These are phyloP conservation scores for Aegilops speltoides DNA, from an alignment of 176 grass and related monocot species.

Conservation along the genomic window DNA sequence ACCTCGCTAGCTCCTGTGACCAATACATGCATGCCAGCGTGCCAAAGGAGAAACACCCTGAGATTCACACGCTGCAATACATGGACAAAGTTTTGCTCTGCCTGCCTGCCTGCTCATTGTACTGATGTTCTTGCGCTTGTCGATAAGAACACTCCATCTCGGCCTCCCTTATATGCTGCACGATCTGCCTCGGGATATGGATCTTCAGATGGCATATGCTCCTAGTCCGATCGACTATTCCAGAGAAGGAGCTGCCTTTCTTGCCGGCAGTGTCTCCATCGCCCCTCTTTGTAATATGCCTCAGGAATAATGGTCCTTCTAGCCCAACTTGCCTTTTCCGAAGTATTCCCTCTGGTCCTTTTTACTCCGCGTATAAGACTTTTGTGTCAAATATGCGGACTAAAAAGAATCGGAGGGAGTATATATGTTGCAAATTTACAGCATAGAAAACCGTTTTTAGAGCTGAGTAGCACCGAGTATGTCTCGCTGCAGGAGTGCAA, in stretches of 20 bases:
- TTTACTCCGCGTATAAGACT: too few relatives aligned
- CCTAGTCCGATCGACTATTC: neutral
- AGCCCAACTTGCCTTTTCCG: neutral
- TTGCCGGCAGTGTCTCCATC: neutral
- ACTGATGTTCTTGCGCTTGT: neutral
- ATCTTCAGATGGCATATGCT: slow-evolving; percentile 46
- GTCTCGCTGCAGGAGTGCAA: neutral
- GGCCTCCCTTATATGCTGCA: slow-evolving; percentile 30
- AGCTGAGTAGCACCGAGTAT: neutral
- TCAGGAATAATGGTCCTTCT: neutral
- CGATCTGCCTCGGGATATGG: neutral
- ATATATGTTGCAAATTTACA: neutral
- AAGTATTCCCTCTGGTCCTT: neutral
- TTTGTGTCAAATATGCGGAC: too few relatives aligned
- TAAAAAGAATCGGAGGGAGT: neutral
- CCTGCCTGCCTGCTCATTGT: neutral
- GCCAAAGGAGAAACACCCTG: slow-evolving; percentile 58
- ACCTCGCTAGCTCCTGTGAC: neutral
- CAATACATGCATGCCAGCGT: slow-evolving; percentile 2
- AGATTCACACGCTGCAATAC: slow-evolving; percentile 31
- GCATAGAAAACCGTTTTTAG: neutral
- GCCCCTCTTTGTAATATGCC: slow-evolving; percentile 33
- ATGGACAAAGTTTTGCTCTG: neutral
- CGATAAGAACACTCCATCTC: neutral
- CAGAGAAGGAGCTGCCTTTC: too few relatives aligned